These are phyloP conservation scores for Cryphonectria carpinicola DNA, from an alignment of 2,329 filamentous ascomycete genomes.

Conservation along the genomic window DNA sequence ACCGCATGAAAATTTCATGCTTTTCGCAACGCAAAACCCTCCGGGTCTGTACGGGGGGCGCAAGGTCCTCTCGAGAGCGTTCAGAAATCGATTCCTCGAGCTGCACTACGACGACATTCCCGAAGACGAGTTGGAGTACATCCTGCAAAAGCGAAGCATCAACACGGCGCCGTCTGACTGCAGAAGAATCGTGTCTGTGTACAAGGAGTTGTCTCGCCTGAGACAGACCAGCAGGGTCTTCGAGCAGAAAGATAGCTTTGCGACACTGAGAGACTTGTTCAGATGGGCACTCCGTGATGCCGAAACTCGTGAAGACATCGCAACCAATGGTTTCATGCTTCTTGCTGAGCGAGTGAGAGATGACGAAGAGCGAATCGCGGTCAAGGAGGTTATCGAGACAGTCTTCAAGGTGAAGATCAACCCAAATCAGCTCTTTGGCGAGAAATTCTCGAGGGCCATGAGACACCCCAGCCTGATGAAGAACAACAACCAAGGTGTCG, in stretches of 20 bases:
- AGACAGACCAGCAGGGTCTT: constrained; percentile 91
- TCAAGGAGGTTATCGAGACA: constrained; percentile 86
- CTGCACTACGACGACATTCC: constrained; percentile 98
- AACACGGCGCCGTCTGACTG: constrained; percentile 90
- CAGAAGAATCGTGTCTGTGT: constrained; percentile 86
- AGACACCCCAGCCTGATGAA: constrained; percentile 49
- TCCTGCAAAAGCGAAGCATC: constrained; percentile 84
- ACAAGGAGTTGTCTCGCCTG: constrained; percentile 86
- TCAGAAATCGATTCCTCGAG: constrained; percentile 95
- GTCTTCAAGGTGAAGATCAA: constrained; percentile 88
- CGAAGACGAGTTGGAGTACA: constrained; percentile 88
- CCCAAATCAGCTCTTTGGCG: constrained; percentile 71
- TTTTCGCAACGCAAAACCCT: constrained; percentile 97
- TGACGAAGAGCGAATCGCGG: constrained; percentile 78
- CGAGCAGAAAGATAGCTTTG: constrained; percentile 96
- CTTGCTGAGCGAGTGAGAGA: constrained; percentile 94
- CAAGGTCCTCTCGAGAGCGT: constrained; percentile 90
- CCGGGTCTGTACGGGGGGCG: constrained; percentile 93
- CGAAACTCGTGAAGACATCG: constrained; percentile 85
- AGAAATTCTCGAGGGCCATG: constrained; percentile 60
- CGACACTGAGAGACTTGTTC: constrained; percentile 93
- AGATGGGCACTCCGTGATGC: constrained; percentile 88
- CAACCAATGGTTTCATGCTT: constrained; percentile 93
- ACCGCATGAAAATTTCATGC: constrained; percentile 93
- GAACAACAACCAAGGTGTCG: constrained; percentile 66